These are phyloP conservation scores for Clitopilus hobsonii DNA, from an alignment of 768 basidiomycete species.

Conservation along the genomic window DNA sequence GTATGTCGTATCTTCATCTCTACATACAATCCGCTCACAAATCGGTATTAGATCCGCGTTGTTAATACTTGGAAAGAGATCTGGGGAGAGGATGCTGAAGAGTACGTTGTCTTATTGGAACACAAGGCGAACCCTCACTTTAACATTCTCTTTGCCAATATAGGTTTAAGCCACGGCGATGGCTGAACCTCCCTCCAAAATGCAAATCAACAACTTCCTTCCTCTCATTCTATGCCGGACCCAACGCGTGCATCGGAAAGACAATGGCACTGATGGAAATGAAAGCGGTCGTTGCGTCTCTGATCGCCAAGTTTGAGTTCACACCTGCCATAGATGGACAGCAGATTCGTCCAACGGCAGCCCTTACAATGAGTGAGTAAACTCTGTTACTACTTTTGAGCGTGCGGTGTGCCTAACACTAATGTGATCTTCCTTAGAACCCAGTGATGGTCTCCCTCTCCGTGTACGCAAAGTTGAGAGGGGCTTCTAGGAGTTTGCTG, in stretches of 20 bases:
- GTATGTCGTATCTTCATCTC: constrained; percentile 9
- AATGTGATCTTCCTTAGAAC: background rate
- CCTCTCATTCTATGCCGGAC: constrained; percentile 35
- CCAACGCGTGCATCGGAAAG: constrained; percentile 38
- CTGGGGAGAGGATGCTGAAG: constrained; percentile 50
- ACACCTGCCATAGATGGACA: background rate
- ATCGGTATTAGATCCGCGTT: constrained; percentile 34
- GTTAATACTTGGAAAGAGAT: constrained; percentile 45
- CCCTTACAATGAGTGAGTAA: background rate
- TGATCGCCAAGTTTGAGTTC: constrained; percentile 1
- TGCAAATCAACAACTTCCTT: constrained; percentile 29
- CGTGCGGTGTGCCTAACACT: background rate
- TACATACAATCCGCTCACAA: background rate
- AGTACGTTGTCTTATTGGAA: constrained; percentile 29
- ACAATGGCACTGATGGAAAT: constrained; percentile 41
- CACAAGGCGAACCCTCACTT: background rate
- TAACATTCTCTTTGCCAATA: background rate
- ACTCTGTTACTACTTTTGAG: background rate
- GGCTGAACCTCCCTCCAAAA: constrained; percentile 33
- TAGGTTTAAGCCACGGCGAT: constrained; percentile 43
- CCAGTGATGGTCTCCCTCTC: background rate
- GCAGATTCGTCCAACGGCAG: background rate
- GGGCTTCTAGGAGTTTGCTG: no score
- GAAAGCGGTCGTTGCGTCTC: constrained; percentile 30
- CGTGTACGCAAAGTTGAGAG: no score